phyloP scores from a whole-genome alignment of 345 rosid genomes.

The Salix suchowensis region DNA sequence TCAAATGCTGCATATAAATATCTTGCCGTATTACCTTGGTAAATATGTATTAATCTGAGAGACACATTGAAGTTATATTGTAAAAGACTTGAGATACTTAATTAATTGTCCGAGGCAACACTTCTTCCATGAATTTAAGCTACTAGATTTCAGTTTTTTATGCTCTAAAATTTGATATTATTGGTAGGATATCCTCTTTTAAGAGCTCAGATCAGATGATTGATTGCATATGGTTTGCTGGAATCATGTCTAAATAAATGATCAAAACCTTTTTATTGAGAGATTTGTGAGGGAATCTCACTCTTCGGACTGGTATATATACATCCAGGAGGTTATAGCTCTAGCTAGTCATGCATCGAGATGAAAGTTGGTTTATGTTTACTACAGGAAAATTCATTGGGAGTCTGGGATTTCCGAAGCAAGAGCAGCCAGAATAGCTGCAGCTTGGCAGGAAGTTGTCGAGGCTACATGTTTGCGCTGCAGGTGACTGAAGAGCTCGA shows the following conservation, averaged over 20 bases:
- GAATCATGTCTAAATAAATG: neutral
- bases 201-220: neutral
- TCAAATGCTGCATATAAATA: neutral
- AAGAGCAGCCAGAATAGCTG: constrained; percentile 46
- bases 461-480: constrained; percentile 71
- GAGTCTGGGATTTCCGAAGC: constrained; percentile 64
- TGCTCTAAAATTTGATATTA: neutral
- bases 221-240: neutral
- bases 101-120: neutral
- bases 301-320: neutral
- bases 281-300: neutral
- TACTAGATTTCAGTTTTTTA: neutral
- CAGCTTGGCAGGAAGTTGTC: constrained; percentile 52
- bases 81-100: neutral
- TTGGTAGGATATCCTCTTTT: neutral
- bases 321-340: neutral
- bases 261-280: neutral
- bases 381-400: constrained; percentile 58
- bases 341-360: neutral
- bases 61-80: neutral
- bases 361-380: neutral
- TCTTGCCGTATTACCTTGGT: neutral
- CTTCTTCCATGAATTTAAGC: neutral
- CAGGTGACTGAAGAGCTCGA: constrained; percentile 80
- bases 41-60: neutral